Base-by-base conservation (phyloP, 2,329 filamentous ascomycete genomes). In the Magnaporthiopsis incrustans region DNA sequence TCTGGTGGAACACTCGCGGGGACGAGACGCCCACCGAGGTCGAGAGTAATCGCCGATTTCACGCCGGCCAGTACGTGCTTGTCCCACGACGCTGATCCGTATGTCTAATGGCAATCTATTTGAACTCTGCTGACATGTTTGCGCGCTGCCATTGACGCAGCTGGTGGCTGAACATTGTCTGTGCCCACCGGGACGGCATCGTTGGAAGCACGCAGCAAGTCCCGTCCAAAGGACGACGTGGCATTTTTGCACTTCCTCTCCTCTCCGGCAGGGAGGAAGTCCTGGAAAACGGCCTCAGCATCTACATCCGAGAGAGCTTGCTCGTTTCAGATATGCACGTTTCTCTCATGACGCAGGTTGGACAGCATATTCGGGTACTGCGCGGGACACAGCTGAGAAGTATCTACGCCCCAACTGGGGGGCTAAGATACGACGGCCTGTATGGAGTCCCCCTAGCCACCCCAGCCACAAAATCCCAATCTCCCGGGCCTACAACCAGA, bases 161-260 rank as follows among this genome's bases (percentile, higher is more conserved):
- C 64, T 87, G 81, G 84, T 86, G 83, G 82, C 71, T 84, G 25
- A 82, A 84, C 63, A 74, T 85, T 38, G 78, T 81, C 50, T 85
- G 83, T 67, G 84, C 82, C 2, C 75, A 81, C 65, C 78, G 82
- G 33, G 84, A 86, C 67, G 83, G 84, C 26, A 81, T 86, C 25
- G 77, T 84, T 11, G 75, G 73, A 10, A 77, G 73, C 63, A 75
- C 76, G 15, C 67, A 72, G 3, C 80, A 84, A 67, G 77, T 67
- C 18, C 75, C 80, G 0, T 82, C 81, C 12, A 78, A 74, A 64
- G 79, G 79, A 8, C 73, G 73, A 53, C 82, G 82, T 66, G 77
- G 78, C 11, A 73, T 79, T 60, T 73, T 77, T 2, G 77, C 79
- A 1, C 71, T 86, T n/a, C 81, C 82, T 0, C 74, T 86, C 3